A percentile compares a stretch with the other conserved stretches of the same genome.
Evolutionary conservation across 352 stramenopile genomes (phyloP).

Genomic region (Pythium periplocum): DNA sequence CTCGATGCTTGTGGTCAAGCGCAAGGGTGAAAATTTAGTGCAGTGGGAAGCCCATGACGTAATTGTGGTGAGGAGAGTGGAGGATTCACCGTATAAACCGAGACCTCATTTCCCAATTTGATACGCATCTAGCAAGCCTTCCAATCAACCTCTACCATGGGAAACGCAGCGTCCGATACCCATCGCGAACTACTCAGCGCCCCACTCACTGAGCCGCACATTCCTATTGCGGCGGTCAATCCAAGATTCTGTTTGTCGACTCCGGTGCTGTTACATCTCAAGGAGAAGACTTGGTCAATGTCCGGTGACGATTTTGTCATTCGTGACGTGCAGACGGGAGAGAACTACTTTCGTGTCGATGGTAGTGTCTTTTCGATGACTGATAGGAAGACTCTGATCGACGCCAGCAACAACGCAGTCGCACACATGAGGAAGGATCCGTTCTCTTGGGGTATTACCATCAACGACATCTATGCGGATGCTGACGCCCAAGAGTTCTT

Average conservation of each 20-base stretch:
- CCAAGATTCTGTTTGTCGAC: conserved; percentile 12
- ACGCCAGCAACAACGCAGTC: conserved; percentile 14
- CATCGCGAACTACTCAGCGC: too few relatives aligned
- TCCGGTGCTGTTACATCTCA: conserved; percentile 21
- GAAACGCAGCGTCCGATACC: too few relatives aligned
- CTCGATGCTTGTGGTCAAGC: too few relatives aligned
- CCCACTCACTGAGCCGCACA: too few relatives aligned
- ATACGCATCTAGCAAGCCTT: too few relatives aligned
- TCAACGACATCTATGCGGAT: conserved; percentile 13
- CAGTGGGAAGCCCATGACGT: too few relatives aligned
- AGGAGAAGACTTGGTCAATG: conserved; percentile 16
- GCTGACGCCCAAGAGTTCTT: conserved; percentile 5
- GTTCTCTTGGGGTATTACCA: conserved; percentile 13
- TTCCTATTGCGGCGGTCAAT: conserved; percentile 13
- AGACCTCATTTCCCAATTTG: too few relatives aligned
- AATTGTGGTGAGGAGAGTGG: too few relatives aligned
- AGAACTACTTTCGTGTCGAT: conserved; percentile 19
- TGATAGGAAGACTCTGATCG: conserved; percentile 22
- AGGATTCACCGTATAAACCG: too few relatives aligned
- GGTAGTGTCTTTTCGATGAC: conserved; percentile 12
- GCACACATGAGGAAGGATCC: conserved; percentile 18
- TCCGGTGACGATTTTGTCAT: conserved; percentile 27
- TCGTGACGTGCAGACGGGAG: conserved; percentile 12
- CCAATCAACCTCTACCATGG: too few relatives aligned
- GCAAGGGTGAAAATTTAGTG: too few relatives aligned